phyloP scores from a whole-genome alignment of 306 rosid genomes.

The Cicer chorassanicum region DNA sequence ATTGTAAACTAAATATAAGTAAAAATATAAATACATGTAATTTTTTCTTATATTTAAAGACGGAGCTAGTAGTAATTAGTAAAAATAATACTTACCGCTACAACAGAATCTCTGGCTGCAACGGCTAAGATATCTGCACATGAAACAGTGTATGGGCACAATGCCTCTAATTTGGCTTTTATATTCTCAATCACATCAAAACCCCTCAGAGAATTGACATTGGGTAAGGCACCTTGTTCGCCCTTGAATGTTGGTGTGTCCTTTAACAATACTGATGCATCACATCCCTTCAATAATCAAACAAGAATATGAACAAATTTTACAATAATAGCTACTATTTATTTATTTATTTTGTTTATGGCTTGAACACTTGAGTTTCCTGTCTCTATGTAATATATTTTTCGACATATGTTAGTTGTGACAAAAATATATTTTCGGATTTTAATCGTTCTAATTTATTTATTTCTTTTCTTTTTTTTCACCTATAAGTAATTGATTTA shows the following conservation, averaged over 20 bases:
- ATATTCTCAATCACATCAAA: conserved; percentile 52
- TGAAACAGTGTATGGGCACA: conserved; percentile 56
- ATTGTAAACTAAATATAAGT: no score
- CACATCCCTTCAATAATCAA: conserved; percentile 59
- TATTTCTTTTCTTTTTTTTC: no score
- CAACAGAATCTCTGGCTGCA: conserved; percentile 66
- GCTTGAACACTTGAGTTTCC: no score
- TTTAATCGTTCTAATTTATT: no score
- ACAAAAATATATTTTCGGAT: no score
- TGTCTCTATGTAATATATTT: no score
- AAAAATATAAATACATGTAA: no score
- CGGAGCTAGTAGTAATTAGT: no score
- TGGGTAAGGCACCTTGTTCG: conserved; percentile 58
- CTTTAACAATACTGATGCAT: conserved; percentile 57
- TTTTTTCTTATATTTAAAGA: no score
- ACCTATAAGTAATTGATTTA: no score
- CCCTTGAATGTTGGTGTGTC: conserved; percentile 52
- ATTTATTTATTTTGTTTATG: no score
- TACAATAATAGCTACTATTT: neutral
- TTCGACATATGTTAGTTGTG: no score
- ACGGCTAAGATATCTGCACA: conserved; percentile 62
- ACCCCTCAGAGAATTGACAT: conserved; percentile 60
- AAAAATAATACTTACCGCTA: conserved; percentile 41
- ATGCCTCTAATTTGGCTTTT: conserved; percentile 43
- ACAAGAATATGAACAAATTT: neutral